These are phyloP conservation scores for Leccinum pallidistipes DNA, from an alignment of 1,284 basidiomycete species.

Conservation along the genomic window DNA sequence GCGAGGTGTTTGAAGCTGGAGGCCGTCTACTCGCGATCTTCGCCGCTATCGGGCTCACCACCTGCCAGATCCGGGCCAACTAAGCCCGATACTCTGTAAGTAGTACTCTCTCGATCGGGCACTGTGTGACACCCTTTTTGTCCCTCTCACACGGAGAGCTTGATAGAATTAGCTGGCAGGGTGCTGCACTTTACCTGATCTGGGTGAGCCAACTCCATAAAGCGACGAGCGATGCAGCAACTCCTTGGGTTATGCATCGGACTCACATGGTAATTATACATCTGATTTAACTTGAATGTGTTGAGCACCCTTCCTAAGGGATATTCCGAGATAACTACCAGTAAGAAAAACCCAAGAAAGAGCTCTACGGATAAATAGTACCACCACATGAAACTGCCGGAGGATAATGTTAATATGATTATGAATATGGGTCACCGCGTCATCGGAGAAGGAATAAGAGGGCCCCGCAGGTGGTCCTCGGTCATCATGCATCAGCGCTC, in stretches of 20 bases:
- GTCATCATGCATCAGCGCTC: no score
- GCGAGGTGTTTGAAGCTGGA: background rate
- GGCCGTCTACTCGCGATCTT: background rate
- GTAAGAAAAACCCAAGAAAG: background rate
- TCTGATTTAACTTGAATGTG: background rate
- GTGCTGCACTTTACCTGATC: background rate
- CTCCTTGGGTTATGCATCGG: background rate
- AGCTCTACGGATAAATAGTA: background rate
- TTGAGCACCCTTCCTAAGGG: background rate
- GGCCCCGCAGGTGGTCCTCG: no score
- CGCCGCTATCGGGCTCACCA: background rate
- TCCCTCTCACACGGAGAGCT: background rate
- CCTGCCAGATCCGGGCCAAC: background rate
- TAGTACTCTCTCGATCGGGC: background rate
- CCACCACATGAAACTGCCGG: background rate
- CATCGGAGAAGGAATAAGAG: no score
- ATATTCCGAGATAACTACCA: background rate
- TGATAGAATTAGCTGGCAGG: background rate
- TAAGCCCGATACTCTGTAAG: background rate
- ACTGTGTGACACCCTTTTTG: background rate
- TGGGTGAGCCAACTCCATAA: background rate
- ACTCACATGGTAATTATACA: background rate
- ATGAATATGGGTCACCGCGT: no score
- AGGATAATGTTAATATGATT: no score
- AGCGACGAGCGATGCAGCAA: background rate